Conservation (phyloP, 1,139 yeast species). For the Blastobotrys arbuscula region DNA sequence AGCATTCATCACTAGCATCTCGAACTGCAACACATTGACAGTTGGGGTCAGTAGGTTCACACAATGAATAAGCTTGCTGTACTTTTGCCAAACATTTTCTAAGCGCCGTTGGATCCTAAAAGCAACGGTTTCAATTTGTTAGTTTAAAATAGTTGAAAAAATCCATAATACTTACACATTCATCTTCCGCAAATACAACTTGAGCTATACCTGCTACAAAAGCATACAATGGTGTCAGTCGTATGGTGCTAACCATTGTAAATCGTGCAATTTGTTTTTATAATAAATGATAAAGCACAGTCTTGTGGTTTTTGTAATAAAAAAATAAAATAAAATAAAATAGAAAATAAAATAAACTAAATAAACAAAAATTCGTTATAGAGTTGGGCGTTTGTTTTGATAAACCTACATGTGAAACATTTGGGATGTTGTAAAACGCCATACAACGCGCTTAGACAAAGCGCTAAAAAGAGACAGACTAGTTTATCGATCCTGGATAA, state of each 20-base stretch:
- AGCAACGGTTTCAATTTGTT: not conserved
- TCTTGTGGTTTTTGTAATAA: no score
- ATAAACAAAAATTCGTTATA: no score
- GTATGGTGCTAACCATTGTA: not conserved
- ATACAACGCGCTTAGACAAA: no score
- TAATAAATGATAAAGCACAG: no score
- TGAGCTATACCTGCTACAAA: not conserved
- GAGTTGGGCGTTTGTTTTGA: no score
- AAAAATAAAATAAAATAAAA: no score
- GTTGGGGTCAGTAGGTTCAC: constrained; percentile 20
- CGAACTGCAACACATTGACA: constrained; percentile 24
- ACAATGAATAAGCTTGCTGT: constrained; percentile 18
- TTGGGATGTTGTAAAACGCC: no score
- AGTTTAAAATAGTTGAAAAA: not conserved
- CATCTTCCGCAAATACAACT: not conserved
- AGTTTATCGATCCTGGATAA: no score
- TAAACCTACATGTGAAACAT: no score
- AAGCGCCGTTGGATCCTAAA: constrained; percentile 3
- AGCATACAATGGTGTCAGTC: not conserved
- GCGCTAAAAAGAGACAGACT: no score
- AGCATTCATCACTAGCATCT: constrained; percentile 21
- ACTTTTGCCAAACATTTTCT: constrained; percentile 10
- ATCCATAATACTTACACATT: not conserved
- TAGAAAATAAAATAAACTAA: no score
- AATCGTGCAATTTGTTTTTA: not conserved